A percentile compares a stretch with the other conserved stretches of the same genome.
Evolutionary conservation across 2,329 filamentous ascomycete species (phyloP).

Genomic region (Pseudodiploospora longispora): DNA sequence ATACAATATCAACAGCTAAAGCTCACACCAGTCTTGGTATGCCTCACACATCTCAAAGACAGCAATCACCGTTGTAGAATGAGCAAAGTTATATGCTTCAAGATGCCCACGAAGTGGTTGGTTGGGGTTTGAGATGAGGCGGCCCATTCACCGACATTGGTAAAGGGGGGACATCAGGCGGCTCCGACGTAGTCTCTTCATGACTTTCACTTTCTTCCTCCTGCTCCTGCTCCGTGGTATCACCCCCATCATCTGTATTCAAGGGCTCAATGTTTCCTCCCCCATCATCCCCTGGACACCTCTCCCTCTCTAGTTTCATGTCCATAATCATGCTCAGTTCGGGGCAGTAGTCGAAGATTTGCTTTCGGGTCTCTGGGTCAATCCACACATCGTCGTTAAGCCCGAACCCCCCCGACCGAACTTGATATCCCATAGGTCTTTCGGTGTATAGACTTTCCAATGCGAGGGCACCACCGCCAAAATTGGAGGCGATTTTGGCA

Average conservation of each 20-base stretch:
- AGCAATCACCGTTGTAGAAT: no score
- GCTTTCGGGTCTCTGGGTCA: conserved; percentile 31
- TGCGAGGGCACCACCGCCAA: conserved; percentile 32
- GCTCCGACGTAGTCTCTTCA: no score
- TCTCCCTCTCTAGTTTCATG: conserved; percentile 46
- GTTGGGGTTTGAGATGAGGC: no score
- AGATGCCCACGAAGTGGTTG: no score
- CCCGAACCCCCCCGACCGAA: conserved; percentile 33
- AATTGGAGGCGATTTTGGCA: conserved; percentile 36
- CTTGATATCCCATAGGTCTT: conserved; percentile 47
- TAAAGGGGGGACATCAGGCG: no score
- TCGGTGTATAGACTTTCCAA: conserved; percentile 42
- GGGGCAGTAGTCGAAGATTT: conserved; percentile 48
- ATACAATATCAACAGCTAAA: no score
- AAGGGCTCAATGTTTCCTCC: background rate
- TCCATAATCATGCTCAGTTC: conserved; percentile 47
- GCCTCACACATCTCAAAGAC: no score
- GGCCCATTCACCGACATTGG: no score
- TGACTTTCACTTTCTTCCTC: no score
- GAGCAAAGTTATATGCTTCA: no score
- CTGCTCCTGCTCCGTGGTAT: background rate
- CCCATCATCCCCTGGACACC: conserved; percentile 25
- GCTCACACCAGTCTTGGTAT: no score
- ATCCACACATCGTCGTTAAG: conserved; percentile 40
- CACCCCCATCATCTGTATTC: background rate